Percentiles rank a stretch among this genome's conserved stretches.
These are phyloP conservation scores for Pittosporum tobira DNA, from an alignment of 129 eudicot genomes.

Conservation along the genomic window DNA sequence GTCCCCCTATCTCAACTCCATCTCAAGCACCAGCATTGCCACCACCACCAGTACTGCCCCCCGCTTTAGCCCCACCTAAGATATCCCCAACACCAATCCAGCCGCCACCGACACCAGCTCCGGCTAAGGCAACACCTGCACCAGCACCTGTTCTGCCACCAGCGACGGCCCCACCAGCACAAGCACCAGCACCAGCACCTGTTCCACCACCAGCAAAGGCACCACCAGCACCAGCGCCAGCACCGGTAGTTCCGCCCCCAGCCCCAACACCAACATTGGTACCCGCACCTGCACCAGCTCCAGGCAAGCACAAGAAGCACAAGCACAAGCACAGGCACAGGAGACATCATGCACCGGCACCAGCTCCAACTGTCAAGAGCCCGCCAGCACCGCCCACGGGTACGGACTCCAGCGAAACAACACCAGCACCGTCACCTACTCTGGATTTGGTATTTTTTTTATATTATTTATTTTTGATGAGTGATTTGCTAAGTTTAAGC, in stretches of 20 bases:
- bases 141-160: constrained; percentile 32
- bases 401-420: constrained; percentile 39
- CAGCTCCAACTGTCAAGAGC: constrained; percentile 58
- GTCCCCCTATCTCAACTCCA: constrained; percentile 33
- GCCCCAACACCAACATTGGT: constrained; percentile 39
- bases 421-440: constrained; percentile 80
- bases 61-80: constrained; percentile 30
- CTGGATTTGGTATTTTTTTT: constrained; percentile 44
- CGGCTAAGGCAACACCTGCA: constrained; percentile 31
- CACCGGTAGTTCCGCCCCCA: constrained; percentile 26
- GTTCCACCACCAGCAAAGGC: constrained; percentile 26
- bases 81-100: constrained; percentile 34
- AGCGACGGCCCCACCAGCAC: too few species aligned
- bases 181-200: constrained; percentile 25
- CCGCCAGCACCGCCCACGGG: constrained; percentile 86
- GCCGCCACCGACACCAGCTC: constrained; percentile 41
- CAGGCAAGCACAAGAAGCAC: constrained; percentile 35
- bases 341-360: constrained; percentile 88
- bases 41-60: constrained; percentile 29
- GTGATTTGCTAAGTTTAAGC: too few species aligned
- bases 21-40: constrained; percentile 29
- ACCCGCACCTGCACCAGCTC: constrained; percentile 63
- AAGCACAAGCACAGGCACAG: constrained; percentile 58
- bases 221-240: constrained; percentile 38
- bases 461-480: neutral